Conservation (phyloP, 306 rosid species). For the Boehmeria nivea region DNA sequence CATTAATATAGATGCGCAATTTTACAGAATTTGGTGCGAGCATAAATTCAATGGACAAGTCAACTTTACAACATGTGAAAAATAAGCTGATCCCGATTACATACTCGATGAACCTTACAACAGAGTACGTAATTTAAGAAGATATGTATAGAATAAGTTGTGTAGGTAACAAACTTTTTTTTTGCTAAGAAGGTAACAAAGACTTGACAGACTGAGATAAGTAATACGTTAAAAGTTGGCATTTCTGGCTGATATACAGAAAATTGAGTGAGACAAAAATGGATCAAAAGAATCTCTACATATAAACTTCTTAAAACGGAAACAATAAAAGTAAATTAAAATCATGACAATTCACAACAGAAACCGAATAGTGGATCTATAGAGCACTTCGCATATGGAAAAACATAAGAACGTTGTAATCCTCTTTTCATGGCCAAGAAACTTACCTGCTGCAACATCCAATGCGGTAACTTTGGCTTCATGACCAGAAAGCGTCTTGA, state of each 20-base stretch:
- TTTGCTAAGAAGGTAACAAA: no score
- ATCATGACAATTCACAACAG: neutral
- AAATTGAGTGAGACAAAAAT: neutral
- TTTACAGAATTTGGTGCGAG: no score
- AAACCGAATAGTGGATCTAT: neutral
- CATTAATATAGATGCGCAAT: neutral
- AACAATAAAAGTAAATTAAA: neutral
- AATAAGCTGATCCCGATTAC: no score
- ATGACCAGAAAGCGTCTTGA: conserved; percentile 83
- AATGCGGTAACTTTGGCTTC: conserved; percentile 85
- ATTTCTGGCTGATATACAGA: neutral
- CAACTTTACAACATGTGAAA: no score
- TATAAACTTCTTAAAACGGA: neutral
- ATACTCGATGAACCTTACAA: no score
- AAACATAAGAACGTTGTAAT: conserved; percentile 9
- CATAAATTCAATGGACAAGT: no score
- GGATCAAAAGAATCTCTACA: neutral
- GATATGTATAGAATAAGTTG: no score
- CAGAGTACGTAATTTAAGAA: no score
- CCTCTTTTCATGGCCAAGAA: neutral
- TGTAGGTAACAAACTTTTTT: no score
- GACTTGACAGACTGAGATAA: no score
- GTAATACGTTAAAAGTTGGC: no score
- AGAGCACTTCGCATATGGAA: neutral
- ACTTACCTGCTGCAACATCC: conserved; percentile 71